phyloP scores from a whole-genome alignment of 768 basidiomycete genomes.

The Pholiota microspora region DNA sequence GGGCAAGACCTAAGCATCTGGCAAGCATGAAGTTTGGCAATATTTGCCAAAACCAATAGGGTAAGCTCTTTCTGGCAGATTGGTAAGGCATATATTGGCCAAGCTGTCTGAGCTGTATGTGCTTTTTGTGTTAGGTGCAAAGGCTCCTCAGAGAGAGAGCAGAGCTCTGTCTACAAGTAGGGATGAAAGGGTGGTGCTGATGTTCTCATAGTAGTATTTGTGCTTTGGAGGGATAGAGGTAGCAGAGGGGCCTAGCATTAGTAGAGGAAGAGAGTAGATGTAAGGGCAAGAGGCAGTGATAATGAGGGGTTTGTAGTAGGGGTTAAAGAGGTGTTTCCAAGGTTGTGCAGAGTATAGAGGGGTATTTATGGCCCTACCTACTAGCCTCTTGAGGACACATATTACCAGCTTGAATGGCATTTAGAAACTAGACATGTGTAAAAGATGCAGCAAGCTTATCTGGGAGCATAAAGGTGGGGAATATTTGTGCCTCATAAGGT shows the following conservation, averaged over 20 bases:
- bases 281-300: neutral
- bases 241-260: no score
- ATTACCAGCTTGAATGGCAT: neutral
- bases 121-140: neutral
- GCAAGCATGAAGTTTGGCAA: no score
- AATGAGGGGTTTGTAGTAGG: neutral
- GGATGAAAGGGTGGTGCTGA: neutral
- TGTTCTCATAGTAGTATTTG: neutral
- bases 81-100: no score
- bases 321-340: neutral
- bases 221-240: slow-evolving; percentile 7
- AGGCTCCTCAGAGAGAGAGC: neutral
- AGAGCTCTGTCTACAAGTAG: neutral
- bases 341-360: neutral
- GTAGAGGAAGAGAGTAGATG: no score
- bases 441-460: slow-evolving; percentile 13
- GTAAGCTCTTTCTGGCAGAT: no score
- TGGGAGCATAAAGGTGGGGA: slow-evolving; percentile 12
- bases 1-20: no score
- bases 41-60: no score
- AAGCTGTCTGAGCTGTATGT: no score
- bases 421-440: slow-evolving; percentile 2
- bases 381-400: neutral
- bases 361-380: neutral
- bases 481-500: slow-evolving; percentile 16